These are phyloP conservation scores for Eragrostis tef DNA, from an alignment of 202 grass and related monocot species.

Conservation along the genomic window DNA sequence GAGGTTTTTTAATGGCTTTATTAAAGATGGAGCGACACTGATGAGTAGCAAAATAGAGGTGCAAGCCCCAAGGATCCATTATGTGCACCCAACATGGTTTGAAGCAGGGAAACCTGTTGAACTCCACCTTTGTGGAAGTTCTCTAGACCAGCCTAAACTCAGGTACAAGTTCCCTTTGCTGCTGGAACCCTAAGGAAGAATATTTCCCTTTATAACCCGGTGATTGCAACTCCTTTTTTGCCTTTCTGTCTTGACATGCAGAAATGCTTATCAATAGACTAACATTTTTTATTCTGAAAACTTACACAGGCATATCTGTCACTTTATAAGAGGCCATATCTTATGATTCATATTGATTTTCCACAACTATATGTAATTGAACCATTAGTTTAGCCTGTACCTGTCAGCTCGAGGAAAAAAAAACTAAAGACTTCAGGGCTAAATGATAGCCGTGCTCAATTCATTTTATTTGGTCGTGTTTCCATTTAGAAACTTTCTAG, in stretches of 20 bases:
- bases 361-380: neutral
- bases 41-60: constrained; percentile 74
- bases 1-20: constrained; percentile 34
- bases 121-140: constrained; percentile 76
- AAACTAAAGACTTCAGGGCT: neutral
- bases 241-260: neutral
- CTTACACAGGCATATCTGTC: neutral
- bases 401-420: neutral
- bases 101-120: constrained; percentile 79
- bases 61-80: constrained; percentile 77
- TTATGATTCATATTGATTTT: neutral
- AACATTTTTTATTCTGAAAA: constrained; percentile 26
- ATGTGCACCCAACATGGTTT: constrained; percentile 79
- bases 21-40: constrained; percentile 70
- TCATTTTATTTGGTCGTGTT: constrained; percentile 18
- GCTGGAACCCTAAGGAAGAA: neutral
- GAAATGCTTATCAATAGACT: neutral
- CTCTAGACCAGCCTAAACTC: constrained; percentile 80
- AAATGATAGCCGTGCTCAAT: constrained; percentile 1
- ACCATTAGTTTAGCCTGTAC: constrained; percentile 21
- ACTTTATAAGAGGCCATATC: neutral
- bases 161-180: constrained; percentile 44
- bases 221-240: constrained; percentile 1
- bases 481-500: constrained; percentile 11
- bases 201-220: constrained; percentile 4